Conservation (phyloP, 768 basidiomycete genomes). For the Wakefieldia striispora region DNA sequence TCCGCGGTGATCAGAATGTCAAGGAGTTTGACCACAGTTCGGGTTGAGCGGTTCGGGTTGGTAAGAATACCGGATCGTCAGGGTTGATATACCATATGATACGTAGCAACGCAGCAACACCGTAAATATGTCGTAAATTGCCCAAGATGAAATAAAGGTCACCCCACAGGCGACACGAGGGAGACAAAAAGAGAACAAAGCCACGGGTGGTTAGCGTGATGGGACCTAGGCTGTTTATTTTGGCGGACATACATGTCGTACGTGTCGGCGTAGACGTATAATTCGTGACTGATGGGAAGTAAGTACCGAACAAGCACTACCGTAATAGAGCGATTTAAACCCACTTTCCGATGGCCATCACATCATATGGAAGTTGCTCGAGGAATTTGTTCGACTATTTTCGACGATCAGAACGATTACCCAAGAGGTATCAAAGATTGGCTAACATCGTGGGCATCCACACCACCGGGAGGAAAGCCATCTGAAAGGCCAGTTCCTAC, state of each 20-base stretch:
- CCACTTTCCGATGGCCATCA: constrained; percentile 82
- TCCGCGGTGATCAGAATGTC: not conserved
- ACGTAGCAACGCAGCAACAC: not conserved
- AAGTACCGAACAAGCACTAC: not conserved
- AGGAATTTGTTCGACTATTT: constrained; percentile 73
- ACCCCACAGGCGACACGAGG: not conserved
- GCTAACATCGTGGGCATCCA: constrained; percentile 69
- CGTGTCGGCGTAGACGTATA: constrained; percentile 68
- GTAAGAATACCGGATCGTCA: constrained; percentile 6
- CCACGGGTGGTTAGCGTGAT: constrained; percentile 2
- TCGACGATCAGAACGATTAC: not conserved
- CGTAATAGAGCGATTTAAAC: constrained; percentile 20
- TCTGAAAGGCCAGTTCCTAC: constrained; percentile 75
- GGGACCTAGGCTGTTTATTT: not conserved
- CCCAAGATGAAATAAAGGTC: not conserved
- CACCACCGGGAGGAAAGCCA: constrained; percentile 65
- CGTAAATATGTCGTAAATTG: not conserved
- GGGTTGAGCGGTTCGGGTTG: not conserved
- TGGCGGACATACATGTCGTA: constrained; percentile 54
- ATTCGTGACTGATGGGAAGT: constrained; percentile 58
- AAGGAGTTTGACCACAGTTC: not conserved
- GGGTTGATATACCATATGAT: not conserved
- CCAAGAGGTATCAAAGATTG: not conserved
- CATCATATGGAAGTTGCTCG: constrained; percentile 71
- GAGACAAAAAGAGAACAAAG: not conserved